phyloP scores from a whole-genome alignment of 1,139 yeast species.

The Keqinozyma sinolaborantium region DNA sequence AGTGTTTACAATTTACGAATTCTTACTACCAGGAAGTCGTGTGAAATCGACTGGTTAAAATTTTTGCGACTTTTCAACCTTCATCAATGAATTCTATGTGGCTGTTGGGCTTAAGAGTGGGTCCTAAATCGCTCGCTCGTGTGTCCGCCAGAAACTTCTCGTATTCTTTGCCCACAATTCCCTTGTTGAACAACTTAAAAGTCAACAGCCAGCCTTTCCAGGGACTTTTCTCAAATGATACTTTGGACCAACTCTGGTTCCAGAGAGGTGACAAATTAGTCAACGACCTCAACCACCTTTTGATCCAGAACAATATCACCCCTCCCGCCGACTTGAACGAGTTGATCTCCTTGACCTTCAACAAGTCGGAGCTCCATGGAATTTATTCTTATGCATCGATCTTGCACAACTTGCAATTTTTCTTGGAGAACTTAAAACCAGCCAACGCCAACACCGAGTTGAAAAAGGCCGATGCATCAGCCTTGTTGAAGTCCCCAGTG shows the following conservation, averaged over 20 bases:
- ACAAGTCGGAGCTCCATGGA: conserved; percentile 43
- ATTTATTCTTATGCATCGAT: conserved; percentile 58
- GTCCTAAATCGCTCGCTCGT: neutral
- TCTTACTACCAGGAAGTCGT: too few species aligned
- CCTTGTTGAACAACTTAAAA: conserved; percentile 29
- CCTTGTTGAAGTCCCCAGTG: conserved; percentile 44
- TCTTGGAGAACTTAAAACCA: conserved; percentile 51
- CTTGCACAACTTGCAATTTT: conserved; percentile 57
- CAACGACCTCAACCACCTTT: conserved; percentile 40
- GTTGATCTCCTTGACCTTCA: conserved; percentile 38
- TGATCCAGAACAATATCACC: conserved; percentile 24
- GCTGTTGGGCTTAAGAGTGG: neutral
- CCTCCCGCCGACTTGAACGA: conserved; percentile 29
- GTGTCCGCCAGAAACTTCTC: conserved; percentile 4
- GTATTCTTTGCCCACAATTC: conserved; percentile 23
- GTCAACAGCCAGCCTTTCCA: conserved; percentile 35
- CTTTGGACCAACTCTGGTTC: conserved; percentile 60
- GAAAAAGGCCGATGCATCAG: conserved; percentile 19
- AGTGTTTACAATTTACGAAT: too few species aligned
- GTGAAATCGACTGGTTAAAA: neutral
- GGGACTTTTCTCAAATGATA: conserved; percentile 52
- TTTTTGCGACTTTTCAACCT: neutral
- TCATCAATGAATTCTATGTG: neutral
- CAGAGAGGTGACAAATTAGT: conserved; percentile 48
- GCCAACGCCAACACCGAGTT: conserved; percentile 12